Base-by-base conservation (phyloP, 1,284 basidiomycete genomes). In the Xerocomus minutiporus region DNA sequence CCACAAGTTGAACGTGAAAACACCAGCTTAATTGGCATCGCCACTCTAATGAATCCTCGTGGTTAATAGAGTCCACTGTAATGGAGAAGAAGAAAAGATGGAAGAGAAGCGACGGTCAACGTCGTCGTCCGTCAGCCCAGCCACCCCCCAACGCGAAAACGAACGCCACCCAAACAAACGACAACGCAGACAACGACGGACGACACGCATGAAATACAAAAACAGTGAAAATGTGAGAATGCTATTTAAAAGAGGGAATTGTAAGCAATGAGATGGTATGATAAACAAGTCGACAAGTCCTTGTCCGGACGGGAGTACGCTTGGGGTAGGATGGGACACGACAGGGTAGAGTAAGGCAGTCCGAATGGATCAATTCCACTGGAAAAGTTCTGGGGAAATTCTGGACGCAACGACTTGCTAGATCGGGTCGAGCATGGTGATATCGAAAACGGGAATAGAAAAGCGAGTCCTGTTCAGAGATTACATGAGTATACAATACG, bases 251-350 rank as follows among this genome's bases (percentile, higher is more conserved):
- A 53, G 45, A 32, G 52, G 52, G 51, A 51, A 54, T 20, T 58
- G 51, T 57, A 59, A 67, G 68, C 65, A 71, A 54, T 54, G 61
- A 32, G 53, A 59, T 57, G 55, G 57, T 66, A 71, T 45, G 62
- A 55, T 67, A 67, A 59, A 49, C 28, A 55, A 42, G 50, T 53
- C 55, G 53, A 53, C 51, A 65, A 63, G 65, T 66, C 64, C 62
- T 56, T 46, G 51, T 46, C 49, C 41, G 53, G 55, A 52, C 48
- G 51, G 52, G 51, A 55, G 48, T 64, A 62, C 54, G 56, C 29
- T 63, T 65, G 51, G 46, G 38, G 53, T 54, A 64, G 59, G 31
- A 53, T 63, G 41, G 47, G 52, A 62, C 65, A 65, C 45, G 48
- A 42, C 64, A 60, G 52, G 40, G 50, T 67, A 67, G 50, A 36